A percentile compares a stretch with the other conserved stretches of the same genome.
Evolutionary conservation across 2,329 filamentous ascomycete genomes (phyloP).

Genomic region (Massarina eburnea): DNA sequence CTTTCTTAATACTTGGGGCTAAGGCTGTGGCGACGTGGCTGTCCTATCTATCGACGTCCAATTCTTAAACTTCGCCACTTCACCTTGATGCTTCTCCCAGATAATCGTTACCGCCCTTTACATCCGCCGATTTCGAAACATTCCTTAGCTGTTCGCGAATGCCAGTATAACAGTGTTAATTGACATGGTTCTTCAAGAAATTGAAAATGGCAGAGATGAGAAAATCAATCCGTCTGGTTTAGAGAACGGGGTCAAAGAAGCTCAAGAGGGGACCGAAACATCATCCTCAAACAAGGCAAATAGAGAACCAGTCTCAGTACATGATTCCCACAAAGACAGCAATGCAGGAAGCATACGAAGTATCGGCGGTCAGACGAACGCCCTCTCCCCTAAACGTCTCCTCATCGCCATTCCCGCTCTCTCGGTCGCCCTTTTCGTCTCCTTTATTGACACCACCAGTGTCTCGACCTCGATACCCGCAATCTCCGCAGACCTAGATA

Average conservation of each 20-base stretch:
- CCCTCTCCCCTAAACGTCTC: slow-evolving; percentile 11
- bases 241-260: slow-evolving; percentile 7
- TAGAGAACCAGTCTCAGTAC: not conserved
- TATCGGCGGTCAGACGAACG: slow-evolving; percentile 18
- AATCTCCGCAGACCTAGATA: slow-evolving; percentile 13
- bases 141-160: too few relatives aligned
- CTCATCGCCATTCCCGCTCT: slow-evolving; percentile 16
- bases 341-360: slow-evolving; percentile 7
- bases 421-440: slow-evolving; percentile 18
- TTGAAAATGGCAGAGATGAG: too few relatives aligned
- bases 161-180: too few relatives aligned
- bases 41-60: too few relatives aligned
- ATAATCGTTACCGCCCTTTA: too few relatives aligned
- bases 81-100: too few relatives aligned
- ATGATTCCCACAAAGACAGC: not conserved
- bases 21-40: too few relatives aligned
- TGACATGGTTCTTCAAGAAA: too few relatives aligned
- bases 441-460: slow-evolving; percentile 17
- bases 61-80: too few relatives aligned
- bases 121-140: too few relatives aligned
- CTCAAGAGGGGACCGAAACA: not conserved
- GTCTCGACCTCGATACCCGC: slow-evolving; percentile 15
- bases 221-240: slow-evolving; percentile 2
- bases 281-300: slow-evolving; percentile 1
- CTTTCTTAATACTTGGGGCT: too few relatives aligned